Evolutionary conservation across 2,329 filamentous ascomycete genomes (phyloP).

Genomic region (Decorospora gaudefroyi): DNA sequence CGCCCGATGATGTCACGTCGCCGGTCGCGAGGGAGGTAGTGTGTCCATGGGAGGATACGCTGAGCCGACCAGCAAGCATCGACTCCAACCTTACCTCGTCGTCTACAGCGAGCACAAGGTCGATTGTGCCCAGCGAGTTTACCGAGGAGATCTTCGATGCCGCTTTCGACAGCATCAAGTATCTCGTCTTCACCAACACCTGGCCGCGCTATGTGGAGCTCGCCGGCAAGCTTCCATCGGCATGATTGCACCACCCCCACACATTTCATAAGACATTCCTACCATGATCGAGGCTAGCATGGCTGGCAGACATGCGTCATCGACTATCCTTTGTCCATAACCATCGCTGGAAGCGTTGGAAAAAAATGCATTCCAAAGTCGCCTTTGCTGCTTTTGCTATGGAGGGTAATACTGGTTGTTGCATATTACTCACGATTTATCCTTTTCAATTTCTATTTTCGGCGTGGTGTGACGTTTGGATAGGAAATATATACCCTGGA

Average conservation of each 20-base stretch:
- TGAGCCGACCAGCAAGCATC: conserved; percentile 41
- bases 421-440: too few relatives aligned
- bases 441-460: background rate
- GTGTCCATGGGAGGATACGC: conserved; percentile 46
- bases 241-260: background rate
- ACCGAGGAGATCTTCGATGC: conserved; percentile 42
- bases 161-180: conserved; percentile 47
- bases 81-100: conserved; percentile 33
- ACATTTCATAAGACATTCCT: too few relatives aligned
- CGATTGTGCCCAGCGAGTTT: conserved; percentile 44
- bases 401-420: too few relatives aligned
- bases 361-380: too few relatives aligned
- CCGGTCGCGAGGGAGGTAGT: conserved; percentile 39
- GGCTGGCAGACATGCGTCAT: background rate
- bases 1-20: conserved; percentile 30
- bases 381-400: too few relatives aligned
- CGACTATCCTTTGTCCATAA: background rate
- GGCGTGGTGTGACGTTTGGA: background rate
- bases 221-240: conserved; percentile 20
- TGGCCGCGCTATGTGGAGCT: conserved; percentile 47
- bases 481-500: too few relatives aligned
- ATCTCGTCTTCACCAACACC: conserved; percentile 47
- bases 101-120: conserved; percentile 29
- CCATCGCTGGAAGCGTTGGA: background rate
- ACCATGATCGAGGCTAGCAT: too few relatives aligned